phyloP scores from a whole-genome alignment of 176 grass and related monocot species.

The Dendrocalamus sinicus region DNA sequence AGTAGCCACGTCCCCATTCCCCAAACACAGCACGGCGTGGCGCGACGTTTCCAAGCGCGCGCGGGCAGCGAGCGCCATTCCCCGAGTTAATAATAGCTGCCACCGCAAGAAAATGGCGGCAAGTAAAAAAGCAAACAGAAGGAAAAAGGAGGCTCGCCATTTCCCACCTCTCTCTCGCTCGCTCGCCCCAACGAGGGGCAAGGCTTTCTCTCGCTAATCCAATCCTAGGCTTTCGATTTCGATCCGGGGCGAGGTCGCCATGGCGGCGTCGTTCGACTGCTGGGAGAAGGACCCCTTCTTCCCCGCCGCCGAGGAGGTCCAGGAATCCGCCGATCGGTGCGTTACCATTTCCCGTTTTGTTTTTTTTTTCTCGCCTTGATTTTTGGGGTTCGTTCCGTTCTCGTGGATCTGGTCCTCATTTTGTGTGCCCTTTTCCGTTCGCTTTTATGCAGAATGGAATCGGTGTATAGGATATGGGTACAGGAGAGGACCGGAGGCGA shows the following conservation, averaged over 20 bases:
- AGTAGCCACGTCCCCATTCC: not conserved
- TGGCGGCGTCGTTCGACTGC: slow-evolving; percentile 85
- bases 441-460: slow-evolving; percentile 65
- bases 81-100: slow-evolving; percentile 18
- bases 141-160: not conserved
- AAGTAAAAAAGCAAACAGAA: slow-evolving; percentile 21
- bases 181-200: too few species aligned
- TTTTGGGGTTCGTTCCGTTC: not conserved
- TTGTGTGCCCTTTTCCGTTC: not conserved
- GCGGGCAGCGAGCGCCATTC: not conserved
- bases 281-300: slow-evolving; percentile 99
- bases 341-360: not conserved
- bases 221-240: slow-evolving; percentile 19
- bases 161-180: not conserved
- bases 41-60: slow-evolving; percentile 1
- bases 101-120: slow-evolving; percentile 34
- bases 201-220: slow-evolving; percentile 19
- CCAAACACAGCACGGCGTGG: not conserved
- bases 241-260: slow-evolving; percentile 30
- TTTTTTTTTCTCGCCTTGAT: not conserved
- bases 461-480: slow-evolving; percentile 69
- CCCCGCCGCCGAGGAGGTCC: slow-evolving; percentile 84
- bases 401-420: not conserved
- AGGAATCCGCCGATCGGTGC: slow-evolving; percentile 81
- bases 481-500: slow-evolving; percentile 47